Percentiles rank a stretch among this genome's conserved stretches.
phyloP scores from a whole-genome alignment of 257 asterid genomes.

The Paraleonurus japonicus region DNA sequence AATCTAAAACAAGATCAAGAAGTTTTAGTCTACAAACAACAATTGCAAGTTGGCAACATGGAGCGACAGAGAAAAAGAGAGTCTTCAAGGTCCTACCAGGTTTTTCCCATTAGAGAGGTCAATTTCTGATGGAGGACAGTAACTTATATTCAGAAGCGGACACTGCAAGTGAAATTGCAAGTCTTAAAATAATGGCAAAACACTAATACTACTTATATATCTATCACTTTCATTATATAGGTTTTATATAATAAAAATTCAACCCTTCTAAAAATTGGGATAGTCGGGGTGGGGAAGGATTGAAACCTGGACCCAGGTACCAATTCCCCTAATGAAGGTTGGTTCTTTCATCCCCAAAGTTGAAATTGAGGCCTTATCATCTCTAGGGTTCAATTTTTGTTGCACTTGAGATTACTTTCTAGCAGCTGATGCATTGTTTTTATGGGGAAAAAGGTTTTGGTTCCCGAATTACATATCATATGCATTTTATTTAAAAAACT shows the following conservation, averaged over 20 bases:
- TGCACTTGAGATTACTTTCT: not conserved
- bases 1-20: constrained; percentile 27
- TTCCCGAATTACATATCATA: not conserved
- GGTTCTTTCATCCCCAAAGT: not conserved
- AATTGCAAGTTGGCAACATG: not conserved
- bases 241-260: not conserved
- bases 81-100: constrained; percentile 31
- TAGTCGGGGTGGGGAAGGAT: not conserved
- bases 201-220: not conserved
- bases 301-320: not conserved
- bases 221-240: not conserved
- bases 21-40: constrained; percentile 17
- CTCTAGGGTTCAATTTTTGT: not conserved
- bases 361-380: not conserved
- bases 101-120: constrained; percentile 37
- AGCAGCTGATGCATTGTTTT: not conserved
- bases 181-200: constrained; percentile 6
- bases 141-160: constrained; percentile 53
- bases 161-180: constrained; percentile 33
- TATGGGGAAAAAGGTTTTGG: not conserved
- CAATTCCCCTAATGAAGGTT: not conserved
- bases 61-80: not conserved
- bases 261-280: not conserved
- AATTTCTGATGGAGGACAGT: constrained; percentile 51
- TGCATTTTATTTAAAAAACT: not conserved